Base-by-base conservation (phyloP, 495 filamentous ascomycete genomes). In the Mytilinidion resinicola region DNA sequence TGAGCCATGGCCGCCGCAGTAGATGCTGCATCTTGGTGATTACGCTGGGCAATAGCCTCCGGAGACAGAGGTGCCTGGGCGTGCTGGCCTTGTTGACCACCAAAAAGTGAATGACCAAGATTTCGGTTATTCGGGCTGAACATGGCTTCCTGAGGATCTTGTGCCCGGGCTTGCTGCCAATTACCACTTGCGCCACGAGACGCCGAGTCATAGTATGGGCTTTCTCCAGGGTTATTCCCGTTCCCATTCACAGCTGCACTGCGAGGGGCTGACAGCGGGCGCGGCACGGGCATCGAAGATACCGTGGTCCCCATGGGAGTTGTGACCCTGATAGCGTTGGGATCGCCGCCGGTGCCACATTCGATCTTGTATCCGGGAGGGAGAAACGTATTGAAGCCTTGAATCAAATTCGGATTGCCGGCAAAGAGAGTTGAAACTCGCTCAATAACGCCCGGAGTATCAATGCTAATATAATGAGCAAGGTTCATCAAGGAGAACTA, bases 301-400 rank as follows among this genome's bases (percentile, higher is more conserved):
- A 80, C 81, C 55, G 78, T 88, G 12, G 85, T 86, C 8, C 93
- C 95, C 69, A 91, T 95, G 0, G 95, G 95, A 0, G 95, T 99
- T 0, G 95, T 99, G 43, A 99, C 95, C 38, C 95, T 83, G 64
- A 99, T 99, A 3, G 88, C 87, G 68, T 96, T 92, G 9, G 91
- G 91, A 64, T 96, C 91, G 55, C 92, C 89, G 41, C 87, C 85
- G 5, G 89, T 84, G 9, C 91, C 91, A 65, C 95, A 99, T 67
- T 99, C 95, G 57, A 99, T 99, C 34, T 91, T 84, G 69, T 97
- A 99, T 3, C 95, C 95, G 5, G 95, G 95, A 4, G 95, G 95
- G 9, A 99, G 77, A 67, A 99, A 99, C 0, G 95, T 99, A 65
- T 99, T 99, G 73, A 99, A 99, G 0, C 95, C 95, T 69, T 96